A percentile compares a stretch with the other conserved stretches of the same genome.
Evolutionary conservation across 2,329 filamentous ascomycete species (phyloP).

Genomic region (Aspergillus persii): DNA sequence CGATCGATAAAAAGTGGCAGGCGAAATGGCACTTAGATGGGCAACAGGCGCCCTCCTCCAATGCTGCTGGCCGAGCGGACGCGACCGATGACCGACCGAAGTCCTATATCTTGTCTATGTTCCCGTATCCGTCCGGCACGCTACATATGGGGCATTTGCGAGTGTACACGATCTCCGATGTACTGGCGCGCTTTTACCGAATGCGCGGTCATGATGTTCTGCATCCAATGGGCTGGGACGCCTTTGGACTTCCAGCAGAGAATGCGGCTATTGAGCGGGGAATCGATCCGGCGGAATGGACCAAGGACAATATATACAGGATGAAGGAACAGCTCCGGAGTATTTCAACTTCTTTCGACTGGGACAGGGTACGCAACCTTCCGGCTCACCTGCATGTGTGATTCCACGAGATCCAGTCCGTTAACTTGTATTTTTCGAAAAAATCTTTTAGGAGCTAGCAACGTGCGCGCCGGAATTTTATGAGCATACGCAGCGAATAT

Average conservation of each 20-base stretch:
- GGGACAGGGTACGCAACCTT: slow-evolving; percentile 65
- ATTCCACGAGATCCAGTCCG: not conserved
- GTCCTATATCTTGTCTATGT: slow-evolving; percentile 82
- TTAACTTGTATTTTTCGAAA: slow-evolving; percentile 10
- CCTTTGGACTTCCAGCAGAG: slow-evolving; percentile 85
- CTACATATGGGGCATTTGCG: slow-evolving; percentile 84
- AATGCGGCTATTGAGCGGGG: slow-evolving; percentile 86
- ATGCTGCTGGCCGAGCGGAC: not conserved
- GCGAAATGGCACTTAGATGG: slow-evolving; percentile 43
- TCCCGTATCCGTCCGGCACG: slow-evolving; percentile 84
- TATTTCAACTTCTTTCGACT: slow-evolving; percentile 83
- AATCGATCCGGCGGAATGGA: slow-evolving; percentile 76
- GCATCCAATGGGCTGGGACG: slow-evolving; percentile 93
- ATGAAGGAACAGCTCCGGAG: slow-evolving; percentile 79
- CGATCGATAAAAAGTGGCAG: slow-evolving; percentile 57
- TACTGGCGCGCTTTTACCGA: slow-evolving; percentile 71
- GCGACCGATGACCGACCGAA: slow-evolving; percentile 33
- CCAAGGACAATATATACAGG: slow-evolving; percentile 70
- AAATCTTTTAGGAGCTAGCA: slow-evolving; percentile 64
- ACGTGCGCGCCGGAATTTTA: slow-evolving; percentile 86
- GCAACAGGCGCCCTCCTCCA: not conserved
- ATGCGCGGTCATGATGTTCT: slow-evolving; percentile 74
- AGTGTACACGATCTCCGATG: slow-evolving; percentile 88
- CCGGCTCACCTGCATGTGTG: not conserved
- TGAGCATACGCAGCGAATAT: slow-evolving; percentile 83